These are phyloP conservation scores for Ceratocystis colombiana DNA, from an alignment of 2,329 filamentous ascomycete genomes.

Conservation along the genomic window DNA sequence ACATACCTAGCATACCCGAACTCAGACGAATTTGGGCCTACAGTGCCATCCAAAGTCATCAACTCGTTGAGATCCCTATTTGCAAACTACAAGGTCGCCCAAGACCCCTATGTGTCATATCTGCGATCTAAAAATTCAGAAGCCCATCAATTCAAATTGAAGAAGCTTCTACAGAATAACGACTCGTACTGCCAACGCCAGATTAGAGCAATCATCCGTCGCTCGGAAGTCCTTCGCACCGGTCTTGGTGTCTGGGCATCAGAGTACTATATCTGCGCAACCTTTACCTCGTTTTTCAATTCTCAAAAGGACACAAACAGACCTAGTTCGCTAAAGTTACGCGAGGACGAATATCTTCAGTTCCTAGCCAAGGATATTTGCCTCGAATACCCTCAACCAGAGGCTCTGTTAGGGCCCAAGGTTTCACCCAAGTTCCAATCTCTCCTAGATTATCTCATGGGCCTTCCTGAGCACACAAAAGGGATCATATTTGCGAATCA, in stretches of 20 bases:
- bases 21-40: background rate
- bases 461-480: conserved; percentile 29
- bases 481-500: conserved; percentile 61
- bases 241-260: conserved; percentile 60
- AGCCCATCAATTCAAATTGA: conserved; percentile 35
- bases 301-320: conserved; percentile 26
- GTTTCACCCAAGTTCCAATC: conserved; percentile 49
- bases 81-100: conserved; percentile 37
- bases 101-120: conserved; percentile 51
- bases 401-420: conserved; percentile 27
- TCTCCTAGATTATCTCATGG: conserved; percentile 43
- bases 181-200: conserved; percentile 47
- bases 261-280: conserved; percentile 52
- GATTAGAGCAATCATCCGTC: conserved; percentile 45
- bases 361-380: conserved; percentile 37
- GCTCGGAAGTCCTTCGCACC: conserved; percentile 40
- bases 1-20: background rate
- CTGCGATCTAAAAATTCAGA: conserved; percentile 38
- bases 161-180: conserved; percentile 34
- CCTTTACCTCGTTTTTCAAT: conserved; percentile 33
- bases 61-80: conserved; percentile 14
- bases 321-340: conserved; percentile 33
- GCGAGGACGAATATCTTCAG: conserved; percentile 48
- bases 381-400: conserved; percentile 26
- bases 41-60: background rate